phyloP scores from a whole-genome alignment of 345 rosid species.

The Trapa bicornis region DNA sequence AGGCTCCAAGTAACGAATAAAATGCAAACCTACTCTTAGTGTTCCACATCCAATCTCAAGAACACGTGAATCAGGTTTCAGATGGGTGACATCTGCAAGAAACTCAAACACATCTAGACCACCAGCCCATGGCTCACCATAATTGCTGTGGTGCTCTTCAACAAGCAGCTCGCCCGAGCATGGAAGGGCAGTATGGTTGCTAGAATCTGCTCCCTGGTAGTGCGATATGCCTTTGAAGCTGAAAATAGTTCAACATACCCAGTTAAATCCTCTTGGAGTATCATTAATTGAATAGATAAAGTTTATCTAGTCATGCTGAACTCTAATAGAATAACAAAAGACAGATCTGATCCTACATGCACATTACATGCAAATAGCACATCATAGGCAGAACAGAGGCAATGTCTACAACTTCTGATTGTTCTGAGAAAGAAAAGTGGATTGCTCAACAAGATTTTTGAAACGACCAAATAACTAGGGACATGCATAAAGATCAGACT shows the following conservation, averaged over 20 bases:
- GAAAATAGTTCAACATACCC: constrained; percentile 7
- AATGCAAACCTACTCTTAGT: constrained; percentile 85
- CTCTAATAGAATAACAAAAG: not conserved
- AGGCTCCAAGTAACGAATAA: constrained; percentile 62
- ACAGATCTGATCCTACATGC: not conserved
- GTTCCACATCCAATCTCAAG: constrained; percentile 98
- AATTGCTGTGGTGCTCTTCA: constrained; percentile 90
- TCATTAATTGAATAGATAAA: too few relatives aligned
- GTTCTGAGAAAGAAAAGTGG: not conserved
- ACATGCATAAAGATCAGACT: not conserved
- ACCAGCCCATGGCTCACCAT: constrained; percentile 98
- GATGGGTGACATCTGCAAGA: constrained; percentile 45
- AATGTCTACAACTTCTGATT: not conserved
- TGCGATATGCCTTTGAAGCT: constrained; percentile 88
- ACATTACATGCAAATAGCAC: not conserved
- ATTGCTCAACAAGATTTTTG: not conserved
- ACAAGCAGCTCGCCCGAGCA: constrained; percentile 90
- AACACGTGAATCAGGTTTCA: constrained; percentile 44
- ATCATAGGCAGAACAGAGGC: not conserved
- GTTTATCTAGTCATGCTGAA: not conserved
- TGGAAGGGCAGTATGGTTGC: constrained; percentile 62
- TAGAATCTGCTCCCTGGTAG: constrained; percentile 43
- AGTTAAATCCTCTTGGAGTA: not conserved
- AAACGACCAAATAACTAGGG: not conserved
- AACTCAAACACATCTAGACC: constrained; percentile 92